These are phyloP conservation scores for Tricholoma sp. DNA, from an alignment of 768 basidiomycete genomes.

Conservation along the genomic window DNA sequence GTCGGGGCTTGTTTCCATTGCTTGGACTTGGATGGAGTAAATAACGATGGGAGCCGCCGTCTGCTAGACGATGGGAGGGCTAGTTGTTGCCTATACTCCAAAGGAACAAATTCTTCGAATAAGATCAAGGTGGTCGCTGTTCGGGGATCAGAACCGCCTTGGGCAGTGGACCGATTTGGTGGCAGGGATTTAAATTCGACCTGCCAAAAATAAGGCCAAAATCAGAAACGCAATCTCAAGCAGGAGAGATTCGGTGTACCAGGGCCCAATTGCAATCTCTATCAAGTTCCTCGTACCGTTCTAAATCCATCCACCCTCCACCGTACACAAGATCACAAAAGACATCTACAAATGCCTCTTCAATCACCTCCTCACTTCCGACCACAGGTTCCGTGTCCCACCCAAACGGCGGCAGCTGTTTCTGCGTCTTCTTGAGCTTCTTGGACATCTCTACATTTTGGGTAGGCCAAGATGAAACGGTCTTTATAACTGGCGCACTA, in stretches of 20 bases:
- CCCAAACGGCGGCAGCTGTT: slow-evolving; percentile 77
- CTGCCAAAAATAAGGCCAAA: slow-evolving; percentile 29
- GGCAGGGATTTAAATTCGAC: slow-evolving; percentile 86
- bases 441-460: slow-evolving; percentile 68
- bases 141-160: slow-evolving; percentile 57
- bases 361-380: slow-evolving; percentile 76
- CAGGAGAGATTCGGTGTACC: slow-evolving; percentile 41
- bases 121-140: slow-evolving; percentile 67
- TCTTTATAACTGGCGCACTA: slow-evolving; percentile 38
- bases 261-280: slow-evolving; percentile 91
- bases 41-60: slow-evolving; percentile 66
- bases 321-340: slow-evolving; percentile 81
- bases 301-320: slow-evolving; percentile 79
- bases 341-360: slow-evolving; percentile 86
- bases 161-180: slow-evolving; percentile 26
- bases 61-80: slow-evolving; percentile 47
- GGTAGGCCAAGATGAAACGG: slow-evolving; percentile 67
- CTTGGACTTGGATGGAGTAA: slow-evolving; percentile 50
- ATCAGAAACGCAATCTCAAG: neutral
- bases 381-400: slow-evolving; percentile 89
- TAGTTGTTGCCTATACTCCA: slow-evolving; percentile 79
- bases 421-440: slow-evolving; percentile 83
- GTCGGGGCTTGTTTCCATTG: slow-evolving; percentile 83
- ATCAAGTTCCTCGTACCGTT: slow-evolving; percentile 69
- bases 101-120: slow-evolving; percentile 92